Evolutionary conservation across 2,329 filamentous ascomycete genomes (phyloP).

Genomic region (Claviceps africana): DNA sequence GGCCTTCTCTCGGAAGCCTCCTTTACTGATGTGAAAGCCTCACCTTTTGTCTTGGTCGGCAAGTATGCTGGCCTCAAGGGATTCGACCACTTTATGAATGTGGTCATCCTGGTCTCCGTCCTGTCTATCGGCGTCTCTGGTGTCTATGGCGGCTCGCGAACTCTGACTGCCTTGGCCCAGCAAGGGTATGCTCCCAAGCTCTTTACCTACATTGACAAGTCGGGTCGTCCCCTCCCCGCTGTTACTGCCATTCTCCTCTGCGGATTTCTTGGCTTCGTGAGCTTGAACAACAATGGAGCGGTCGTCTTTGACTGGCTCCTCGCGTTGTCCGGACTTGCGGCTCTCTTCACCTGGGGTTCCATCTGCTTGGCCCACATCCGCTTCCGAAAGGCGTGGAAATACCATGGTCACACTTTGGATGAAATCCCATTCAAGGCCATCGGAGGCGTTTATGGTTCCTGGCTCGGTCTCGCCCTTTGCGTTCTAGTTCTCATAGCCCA

Average conservation of each 20-base stretch:
- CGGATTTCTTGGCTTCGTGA: conserved; percentile 34
- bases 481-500: conserved; percentile 40
- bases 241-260: conserved; percentile 34
- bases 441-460: conserved; percentile 50
- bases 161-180: conserved; percentile 43
- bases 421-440: conserved; percentile 53
- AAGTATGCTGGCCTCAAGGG: conserved; percentile 37
- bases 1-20: conserved; percentile 32
- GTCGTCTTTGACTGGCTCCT: conserved; percentile 48
- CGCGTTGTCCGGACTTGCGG: conserved; percentile 44
- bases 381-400: conserved; percentile 45
- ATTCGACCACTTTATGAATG: conserved; percentile 45
- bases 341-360: conserved; percentile 51
- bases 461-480: conserved; percentile 44
- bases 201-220: conserved; percentile 43
- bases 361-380: conserved; percentile 52
- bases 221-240: conserved; percentile 39
- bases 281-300: conserved; percentile 26
- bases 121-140: conserved; percentile 44
- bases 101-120: conserved; percentile 44
- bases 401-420: conserved; percentile 45
- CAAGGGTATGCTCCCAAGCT: conserved; percentile 44
- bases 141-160: conserved; percentile 46
- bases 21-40: conserved; percentile 25
- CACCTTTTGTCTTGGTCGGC: conserved; percentile 45